A percentile compares a stretch with the other conserved stretches of the same genome.
Evolutionary conservation across 2,329 filamentous ascomycete species (phyloP).

Genomic region (Ascosphaera apis): DNA sequence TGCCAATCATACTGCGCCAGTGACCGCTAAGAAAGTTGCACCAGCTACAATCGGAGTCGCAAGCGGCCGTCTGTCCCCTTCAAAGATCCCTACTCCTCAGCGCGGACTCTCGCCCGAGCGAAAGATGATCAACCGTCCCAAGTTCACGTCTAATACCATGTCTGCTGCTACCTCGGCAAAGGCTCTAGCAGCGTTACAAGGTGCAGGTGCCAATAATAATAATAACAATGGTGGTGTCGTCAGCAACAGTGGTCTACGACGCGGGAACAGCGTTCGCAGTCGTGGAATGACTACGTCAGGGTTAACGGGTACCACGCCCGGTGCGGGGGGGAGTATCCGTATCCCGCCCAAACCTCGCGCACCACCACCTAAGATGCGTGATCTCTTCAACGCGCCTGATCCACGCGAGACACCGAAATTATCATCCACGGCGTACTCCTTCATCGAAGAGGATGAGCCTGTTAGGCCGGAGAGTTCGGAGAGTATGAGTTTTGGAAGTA

Average conservation of each 20-base stretch:
- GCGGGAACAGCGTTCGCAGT: no score
- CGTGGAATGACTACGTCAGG: not conserved
- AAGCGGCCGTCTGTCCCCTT: constrained; percentile 18
- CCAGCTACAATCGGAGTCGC: constrained; percentile 8
- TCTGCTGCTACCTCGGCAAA: not conserved
- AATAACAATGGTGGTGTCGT: not conserved
- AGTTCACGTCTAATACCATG: not conserved
- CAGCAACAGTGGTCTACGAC: not conserved
- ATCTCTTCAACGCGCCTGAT: constrained; percentile 24
- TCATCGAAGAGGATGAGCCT: constrained; percentile 30
- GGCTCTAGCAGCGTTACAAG: constrained; percentile 3
- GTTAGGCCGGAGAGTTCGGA: constrained; percentile 5
- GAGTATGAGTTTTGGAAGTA: not conserved
- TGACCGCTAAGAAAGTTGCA: not conserved
- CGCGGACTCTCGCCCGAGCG: constrained; percentile 63
- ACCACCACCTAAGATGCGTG: constrained; percentile 82
- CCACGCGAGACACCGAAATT: not conserved
- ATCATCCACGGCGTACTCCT: constrained; percentile 10
- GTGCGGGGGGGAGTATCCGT: constrained; percentile 23
- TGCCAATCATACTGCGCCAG: constrained; percentile 8
- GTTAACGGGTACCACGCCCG: constrained; percentile 15
- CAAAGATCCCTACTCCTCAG: constrained; percentile 25
- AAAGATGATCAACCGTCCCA: constrained; percentile 12
- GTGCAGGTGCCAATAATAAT: not conserved
- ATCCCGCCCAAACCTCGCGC: constrained; percentile 28